Evolutionary conservation across 768 basidiomycete species (phyloP).

Genomic region (Boletus barrowsii): DNA sequence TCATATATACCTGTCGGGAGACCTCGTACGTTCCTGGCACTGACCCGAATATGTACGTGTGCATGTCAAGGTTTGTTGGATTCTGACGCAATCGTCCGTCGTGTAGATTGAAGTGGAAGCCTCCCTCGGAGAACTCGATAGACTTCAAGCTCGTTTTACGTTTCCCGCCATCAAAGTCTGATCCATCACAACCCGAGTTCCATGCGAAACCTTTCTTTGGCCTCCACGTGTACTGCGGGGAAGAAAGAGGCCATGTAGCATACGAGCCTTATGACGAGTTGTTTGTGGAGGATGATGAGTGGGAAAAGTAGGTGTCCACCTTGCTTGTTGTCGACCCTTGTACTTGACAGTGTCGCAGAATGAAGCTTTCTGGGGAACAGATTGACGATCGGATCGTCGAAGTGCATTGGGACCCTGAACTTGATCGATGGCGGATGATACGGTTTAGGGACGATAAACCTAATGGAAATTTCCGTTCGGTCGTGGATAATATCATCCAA

Average conservation of each 20-base stretch:
- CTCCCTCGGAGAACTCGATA: slow-evolving; percentile 94
- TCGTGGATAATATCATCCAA: slow-evolving; percentile 85
- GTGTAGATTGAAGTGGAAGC: slow-evolving; percentile 94
- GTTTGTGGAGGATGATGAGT: slow-evolving; percentile 84
- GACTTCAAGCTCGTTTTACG: slow-evolving; percentile 96
- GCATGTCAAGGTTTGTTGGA: slow-evolving; percentile 40
- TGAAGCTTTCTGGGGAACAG: slow-evolving; percentile 83
- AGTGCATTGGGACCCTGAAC: slow-evolving; percentile 79
- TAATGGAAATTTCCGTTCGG: slow-evolving; percentile 80
- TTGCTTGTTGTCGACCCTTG: background rate
- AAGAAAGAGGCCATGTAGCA: slow-evolving; percentile 45
- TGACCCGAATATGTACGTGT: slow-evolving; percentile 87
- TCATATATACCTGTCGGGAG: slow-evolving; percentile 92
- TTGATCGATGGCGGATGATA: slow-evolving; percentile 81
- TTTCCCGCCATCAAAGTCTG: slow-evolving; percentile 65
- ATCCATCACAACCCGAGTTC: slow-evolving; percentile 69
- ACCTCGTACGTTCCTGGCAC: slow-evolving; percentile 81
- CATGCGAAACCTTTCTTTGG: slow-evolving; percentile 82
- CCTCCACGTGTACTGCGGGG: slow-evolving; percentile 81
- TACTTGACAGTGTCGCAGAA: slow-evolving; percentile 41
- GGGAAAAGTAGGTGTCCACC: slow-evolving; percentile 72
- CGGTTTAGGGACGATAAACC: slow-evolving; percentile 94
- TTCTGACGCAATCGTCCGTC: slow-evolving; percentile 1
- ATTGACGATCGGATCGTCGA: slow-evolving; percentile 93
- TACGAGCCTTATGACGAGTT: slow-evolving; percentile 88